phyloP scores from a whole-genome alignment of 1,284 basidiomycete genomes.

The Inonotus hispidus region DNA sequence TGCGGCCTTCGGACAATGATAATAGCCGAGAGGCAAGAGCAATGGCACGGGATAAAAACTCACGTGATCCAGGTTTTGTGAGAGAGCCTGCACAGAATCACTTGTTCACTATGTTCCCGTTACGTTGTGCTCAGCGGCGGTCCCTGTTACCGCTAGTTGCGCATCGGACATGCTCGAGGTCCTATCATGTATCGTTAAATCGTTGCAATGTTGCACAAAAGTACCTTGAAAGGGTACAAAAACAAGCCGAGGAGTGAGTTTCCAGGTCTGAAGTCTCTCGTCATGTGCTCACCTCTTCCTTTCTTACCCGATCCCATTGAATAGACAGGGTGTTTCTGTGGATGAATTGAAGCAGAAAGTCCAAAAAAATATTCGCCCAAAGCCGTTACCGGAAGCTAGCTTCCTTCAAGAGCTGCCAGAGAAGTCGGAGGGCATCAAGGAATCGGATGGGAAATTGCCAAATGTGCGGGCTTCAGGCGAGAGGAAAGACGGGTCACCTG shows the following conservation, averaged over 20 bases:
- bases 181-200: not conserved
- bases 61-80: not conserved
- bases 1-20: not conserved
- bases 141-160: not conserved
- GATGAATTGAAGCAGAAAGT: slow-evolving; percentile 34
- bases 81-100: not conserved
- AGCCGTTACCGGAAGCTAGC: slow-evolving; percentile 23
- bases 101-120: not conserved
- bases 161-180: not conserved
- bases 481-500: slow-evolving; percentile 63
- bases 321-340: slow-evolving; percentile 40
- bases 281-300: slow-evolving; percentile 6
- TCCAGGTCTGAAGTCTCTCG: slow-evolving; percentile 8
- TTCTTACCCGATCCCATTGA: not conserved
- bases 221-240: slow-evolving; percentile 44
- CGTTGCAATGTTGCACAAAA: slow-evolving; percentile 25
- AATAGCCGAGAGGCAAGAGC: not conserved
- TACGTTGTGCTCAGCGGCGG: not conserved
- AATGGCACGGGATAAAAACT: not conserved
- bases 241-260: slow-evolving; percentile 42
- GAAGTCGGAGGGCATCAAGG: slow-evolving; percentile 18
- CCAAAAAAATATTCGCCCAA: slow-evolving; percentile 25
- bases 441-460: slow-evolving; percentile 15
- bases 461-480: slow-evolving; percentile 19
- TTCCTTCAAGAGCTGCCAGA: slow-evolving; percentile 24